Evolutionary conservation across 2,329 filamentous ascomycete species (phyloP), one percentile per base, ranked within the genome.

Genomic region (Zymoseptoria ardabiliae): DNA sequence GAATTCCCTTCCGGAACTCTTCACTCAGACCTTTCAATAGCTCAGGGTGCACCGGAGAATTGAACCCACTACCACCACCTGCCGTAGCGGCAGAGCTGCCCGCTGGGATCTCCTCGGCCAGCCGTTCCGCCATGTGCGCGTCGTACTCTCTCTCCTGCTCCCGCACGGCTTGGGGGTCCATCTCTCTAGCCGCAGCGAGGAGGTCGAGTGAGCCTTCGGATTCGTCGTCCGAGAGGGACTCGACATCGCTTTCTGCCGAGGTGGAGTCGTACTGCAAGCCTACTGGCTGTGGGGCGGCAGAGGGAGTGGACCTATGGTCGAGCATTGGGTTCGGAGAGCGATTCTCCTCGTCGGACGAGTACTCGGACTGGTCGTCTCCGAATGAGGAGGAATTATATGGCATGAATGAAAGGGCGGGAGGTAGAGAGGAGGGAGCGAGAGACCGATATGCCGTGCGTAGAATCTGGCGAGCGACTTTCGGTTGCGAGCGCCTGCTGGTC

Each of bases 381-480:
- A 75, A 71, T 19, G 30, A 35, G 13, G 30, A 35, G 4, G 71
- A 68, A 20, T 71, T 69, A 1, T 72, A 75, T 0, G 74, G 72
- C 25, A 77, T 72, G 60, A 75, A 78, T 58, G 64, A 68, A 0
- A 76, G 75, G 0, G 78, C 74, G 1, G 76, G 75, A 2, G 78
- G 78, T 1, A 81, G 71, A 7, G 65, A 58, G 0, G 78, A 79
- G 11, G 72, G 76, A 0, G 75, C 75, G 6, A 80, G 53, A 79
- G 93, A 55, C 76, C 93, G 54, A 79, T 87, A 59, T 82, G 93
- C 62, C 76, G 88, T 59, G 78, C 90, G 64, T 76, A 87, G 50
- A 78, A 87, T 69, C 79, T 92, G 21, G 76, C 95, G 17, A n/a
- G 21, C 21, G 17, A 22, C 21, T n/a, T 9, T n/a, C 13, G 50